Evolutionary conservation across 1,284 basidiomycete genomes (phyloP), one percentile per base, ranked within the genome.

Genomic region (Ganoderma multipileum): DNA sequence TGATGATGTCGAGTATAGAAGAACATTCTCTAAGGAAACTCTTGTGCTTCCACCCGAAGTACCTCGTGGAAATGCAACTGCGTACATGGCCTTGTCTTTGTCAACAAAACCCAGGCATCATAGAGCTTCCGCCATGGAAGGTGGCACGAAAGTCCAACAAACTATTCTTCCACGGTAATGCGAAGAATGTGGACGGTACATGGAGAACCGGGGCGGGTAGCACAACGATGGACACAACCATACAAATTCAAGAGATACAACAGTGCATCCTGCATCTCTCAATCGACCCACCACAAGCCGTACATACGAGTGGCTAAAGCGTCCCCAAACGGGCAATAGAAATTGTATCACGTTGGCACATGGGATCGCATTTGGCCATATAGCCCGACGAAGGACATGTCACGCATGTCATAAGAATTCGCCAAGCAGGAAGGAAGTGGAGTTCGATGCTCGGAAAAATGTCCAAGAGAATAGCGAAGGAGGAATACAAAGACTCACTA

Each of bases 401-500:
- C 8, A 50, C n/a, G 47, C 47, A 50, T 23, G n/a, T 11, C 47
- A 23, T 11, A 11, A 50, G 8, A 23, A 50, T 2, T 23, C n/a
- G n/a, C 47, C n/a, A 50, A 50, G 47, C 58, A n/a, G n/a, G n/a
- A n/a, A 59, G 38, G n/a, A 26, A 59, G n/a, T 26, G 9, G 6
- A 7, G 36, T 12, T 26, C 26, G n/a, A 12, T 28, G 23, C 58
- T 26, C 58, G 39, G 39, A 20, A 16, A 52, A 52, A 12, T 38
- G n/a, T 16, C 38, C 11, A n/a, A 39, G 11, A 38, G 23, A n/a
- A 39, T 26, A 8, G 57, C 12, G 38, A 23, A 55, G 7, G 36
- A 55, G 2, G 26, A 68, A 85, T 55, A 87, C 80, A 59, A 77
- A 77, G 58, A 60, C 82, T 78, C 23, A 89, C 87, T 44, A 84